phyloP scores from a whole-genome alignment of 352 stramenopile species.

The Globisporangium paddicum region DNA sequence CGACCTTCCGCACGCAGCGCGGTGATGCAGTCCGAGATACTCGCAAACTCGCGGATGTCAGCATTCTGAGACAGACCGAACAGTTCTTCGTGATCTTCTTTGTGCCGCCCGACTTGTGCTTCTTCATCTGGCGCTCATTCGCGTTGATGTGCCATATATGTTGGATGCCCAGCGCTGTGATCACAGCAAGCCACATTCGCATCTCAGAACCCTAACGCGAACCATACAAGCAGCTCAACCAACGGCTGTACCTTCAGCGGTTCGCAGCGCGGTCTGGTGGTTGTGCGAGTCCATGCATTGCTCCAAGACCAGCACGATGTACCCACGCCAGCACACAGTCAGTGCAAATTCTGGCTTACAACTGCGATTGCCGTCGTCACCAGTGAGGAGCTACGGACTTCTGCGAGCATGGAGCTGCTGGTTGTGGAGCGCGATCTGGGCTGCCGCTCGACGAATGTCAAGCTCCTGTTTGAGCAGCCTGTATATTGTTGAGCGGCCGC shows the following conservation, averaged over 20 bases:
- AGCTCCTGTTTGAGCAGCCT: too few relatives aligned
- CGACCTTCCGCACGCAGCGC: conserved; percentile 53
- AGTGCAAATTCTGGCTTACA: background rate
- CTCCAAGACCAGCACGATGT: conserved; percentile 74
- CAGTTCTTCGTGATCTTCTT: conserved; percentile 84
- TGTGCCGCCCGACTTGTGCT: conserved; percentile 41
- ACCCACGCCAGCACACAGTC: conserved; percentile 6
- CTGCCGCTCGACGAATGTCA: too few relatives aligned
- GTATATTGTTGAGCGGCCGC: too few relatives aligned
- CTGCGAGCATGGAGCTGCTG: too few relatives aligned
- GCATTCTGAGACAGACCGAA: conserved; percentile 81
- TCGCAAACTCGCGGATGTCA: conserved; percentile 81
- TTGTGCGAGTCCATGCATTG: conserved; percentile 83
- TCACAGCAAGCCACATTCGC: background rate
- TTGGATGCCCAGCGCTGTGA: conserved; percentile 84
- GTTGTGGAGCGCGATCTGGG: too few relatives aligned
- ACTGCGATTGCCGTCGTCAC: background rate
- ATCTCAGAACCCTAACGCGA: too few relatives aligned
- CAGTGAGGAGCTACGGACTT: too few relatives aligned
- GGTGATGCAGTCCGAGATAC: conserved; percentile 75
- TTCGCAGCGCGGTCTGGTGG: conserved; percentile 89
- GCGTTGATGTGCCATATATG: conserved; percentile 82
- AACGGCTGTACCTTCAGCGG: conserved; percentile 72
- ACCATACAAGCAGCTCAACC: background rate
- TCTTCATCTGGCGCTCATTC: conserved; percentile 64